These are phyloP conservation scores for Aureobasidium sp. DNA, from an alignment of 2,329 filamentous ascomycete species.

Conservation along the genomic window DNA sequence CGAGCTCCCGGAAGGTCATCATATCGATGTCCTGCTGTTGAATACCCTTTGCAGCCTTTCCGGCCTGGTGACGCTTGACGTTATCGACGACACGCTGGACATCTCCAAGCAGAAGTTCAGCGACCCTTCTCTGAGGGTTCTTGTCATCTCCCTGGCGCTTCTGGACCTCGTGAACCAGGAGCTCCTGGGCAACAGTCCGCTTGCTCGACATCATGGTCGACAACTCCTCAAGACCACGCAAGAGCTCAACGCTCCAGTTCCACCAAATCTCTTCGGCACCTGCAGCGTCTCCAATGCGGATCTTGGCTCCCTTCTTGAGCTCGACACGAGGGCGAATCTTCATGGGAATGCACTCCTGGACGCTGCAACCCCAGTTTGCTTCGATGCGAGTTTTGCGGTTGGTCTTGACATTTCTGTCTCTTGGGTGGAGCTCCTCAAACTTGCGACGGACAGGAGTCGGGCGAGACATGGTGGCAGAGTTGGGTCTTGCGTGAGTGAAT, in stretches of 20 bases:
- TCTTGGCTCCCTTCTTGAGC: conserved; percentile 19
- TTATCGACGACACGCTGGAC: conserved; percentile 16
- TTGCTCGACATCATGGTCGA: conserved; percentile 18
- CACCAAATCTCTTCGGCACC: conserved; percentile 17
- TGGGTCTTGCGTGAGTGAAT: neutral
- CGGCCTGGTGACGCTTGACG: neutral
- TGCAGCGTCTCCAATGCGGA: conserved; percentile 11
- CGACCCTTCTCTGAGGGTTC: conserved; percentile 18
- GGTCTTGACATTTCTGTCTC: conserved; percentile 17
- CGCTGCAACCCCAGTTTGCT: conserved; percentile 13
- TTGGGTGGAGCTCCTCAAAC: conserved; percentile 16
- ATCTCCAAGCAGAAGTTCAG: conserved; percentile 18
- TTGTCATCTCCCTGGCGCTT: conserved; percentile 14
- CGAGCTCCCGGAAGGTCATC: neutral
- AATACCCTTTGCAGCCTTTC: neutral
- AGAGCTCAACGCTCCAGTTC: conserved; percentile 20
- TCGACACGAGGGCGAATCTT: conserved; percentile 18
- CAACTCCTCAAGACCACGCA: conserved; percentile 18
- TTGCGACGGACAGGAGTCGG: neutral
- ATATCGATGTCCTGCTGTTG: neutral
- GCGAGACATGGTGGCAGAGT: neutral
- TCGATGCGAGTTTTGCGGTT: conserved; percentile 18
- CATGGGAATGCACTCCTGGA: conserved; percentile 16
- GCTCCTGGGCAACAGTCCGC: conserved; percentile 12
- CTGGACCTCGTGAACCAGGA: conserved; percentile 16